Conservation (phyloP, 192 early-diverging fungal species). For the Geranomyces variabilis region DNA sequence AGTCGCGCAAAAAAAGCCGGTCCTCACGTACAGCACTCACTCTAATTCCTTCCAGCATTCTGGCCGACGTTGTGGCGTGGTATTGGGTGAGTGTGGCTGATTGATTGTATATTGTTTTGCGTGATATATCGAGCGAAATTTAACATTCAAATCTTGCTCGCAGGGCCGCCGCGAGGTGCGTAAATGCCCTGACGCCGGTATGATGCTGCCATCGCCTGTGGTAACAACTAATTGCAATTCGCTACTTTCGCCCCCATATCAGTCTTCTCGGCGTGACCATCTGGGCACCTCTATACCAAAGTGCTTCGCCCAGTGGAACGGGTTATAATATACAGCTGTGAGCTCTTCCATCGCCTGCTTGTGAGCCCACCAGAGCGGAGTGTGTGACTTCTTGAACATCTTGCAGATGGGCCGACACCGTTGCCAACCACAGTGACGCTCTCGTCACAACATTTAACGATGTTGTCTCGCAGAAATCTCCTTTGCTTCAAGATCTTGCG, state of each 20-base stretch:
- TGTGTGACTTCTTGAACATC: no score
- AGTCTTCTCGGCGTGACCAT: slow-evolving; percentile 2
- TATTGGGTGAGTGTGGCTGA: neutral
- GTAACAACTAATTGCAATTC: no score
- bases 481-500: neutral
- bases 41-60: neutral
- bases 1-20: neutral
- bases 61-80: slow-evolving; percentile 8
- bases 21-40: no score
- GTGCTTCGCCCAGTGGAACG: neutral
- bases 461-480: neutral
- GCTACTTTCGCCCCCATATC: neutral
- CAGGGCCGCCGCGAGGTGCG: no score
- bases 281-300: slow-evolving; percentile 9
- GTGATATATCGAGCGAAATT: no score
- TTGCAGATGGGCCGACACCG: neutral
- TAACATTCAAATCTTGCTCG: no score
- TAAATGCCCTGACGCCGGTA: no score
- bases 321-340: slow-evolving; percentile 1
- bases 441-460: slow-evolving; percentile 3
- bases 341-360: no score
- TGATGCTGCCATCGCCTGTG: no score
- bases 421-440: neutral
- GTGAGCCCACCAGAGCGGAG: no score
- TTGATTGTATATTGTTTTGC: no score